Evolutionary conservation across 768 basidiomycete species (phyloP).

Genomic region (Russula sp.): DNA sequence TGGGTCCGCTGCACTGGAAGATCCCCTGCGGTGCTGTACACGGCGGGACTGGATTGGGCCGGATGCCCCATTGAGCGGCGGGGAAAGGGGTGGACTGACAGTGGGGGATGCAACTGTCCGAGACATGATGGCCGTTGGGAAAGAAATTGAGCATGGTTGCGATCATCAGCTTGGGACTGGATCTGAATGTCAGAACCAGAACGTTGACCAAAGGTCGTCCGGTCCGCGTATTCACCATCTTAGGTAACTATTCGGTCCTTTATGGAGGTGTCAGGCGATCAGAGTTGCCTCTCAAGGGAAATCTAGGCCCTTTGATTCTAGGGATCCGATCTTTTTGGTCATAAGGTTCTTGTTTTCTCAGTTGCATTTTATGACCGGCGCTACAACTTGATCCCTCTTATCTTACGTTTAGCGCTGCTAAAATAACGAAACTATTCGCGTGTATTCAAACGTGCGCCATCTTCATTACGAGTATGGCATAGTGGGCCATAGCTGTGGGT

Average conservation of each 20-base stretch:
- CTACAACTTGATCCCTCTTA: not conserved
- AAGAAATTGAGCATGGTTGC: conserved; percentile 5
- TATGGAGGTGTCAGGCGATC: conserved; percentile 1
- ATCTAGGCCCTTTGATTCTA: not conserved
- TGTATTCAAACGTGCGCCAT: not conserved
- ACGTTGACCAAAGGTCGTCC: not conserved
- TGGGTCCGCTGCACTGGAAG: conserved; percentile 62
- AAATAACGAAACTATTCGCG: not conserved
- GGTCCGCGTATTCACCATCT: not conserved
- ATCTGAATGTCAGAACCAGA: no score
- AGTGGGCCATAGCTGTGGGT: not conserved
- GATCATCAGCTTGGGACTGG: not conserved
- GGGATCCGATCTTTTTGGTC: not conserved
- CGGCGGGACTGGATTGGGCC: conserved; percentile 26
- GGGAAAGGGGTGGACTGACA: conserved; percentile 13
- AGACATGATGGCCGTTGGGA: conserved; percentile 23
- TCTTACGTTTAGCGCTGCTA: not conserved
- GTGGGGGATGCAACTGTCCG: not conserved
- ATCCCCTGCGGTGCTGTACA: conserved; percentile 59
- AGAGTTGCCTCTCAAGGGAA: not conserved
- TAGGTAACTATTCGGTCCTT: not conserved
- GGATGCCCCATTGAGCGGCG: conserved; percentile 12
- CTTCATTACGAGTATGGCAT: not conserved
- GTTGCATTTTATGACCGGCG: not conserved
- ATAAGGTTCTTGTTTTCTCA: conserved; percentile 1